phyloP scores from a whole-genome alignment of 2,329 filamentous ascomycete species.

The Ceratocystis albifundus region DNA sequence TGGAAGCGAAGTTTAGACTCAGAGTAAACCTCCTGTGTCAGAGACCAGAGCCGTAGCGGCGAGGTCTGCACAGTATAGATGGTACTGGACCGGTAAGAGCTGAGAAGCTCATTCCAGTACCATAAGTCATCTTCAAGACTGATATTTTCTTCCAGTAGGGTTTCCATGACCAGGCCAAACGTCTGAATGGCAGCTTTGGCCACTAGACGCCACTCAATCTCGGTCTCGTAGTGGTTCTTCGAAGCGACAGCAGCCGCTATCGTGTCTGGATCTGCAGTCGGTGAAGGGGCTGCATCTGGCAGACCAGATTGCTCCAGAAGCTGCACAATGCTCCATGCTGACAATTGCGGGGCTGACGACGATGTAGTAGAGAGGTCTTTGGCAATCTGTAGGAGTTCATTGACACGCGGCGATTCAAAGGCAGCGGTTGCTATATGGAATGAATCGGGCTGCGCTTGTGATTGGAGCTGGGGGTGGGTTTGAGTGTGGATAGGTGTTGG shows the following conservation, averaged over 20 bases:
- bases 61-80: constrained; percentile 81
- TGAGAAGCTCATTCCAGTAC: constrained; percentile 89
- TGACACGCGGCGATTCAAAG: constrained; percentile 43
- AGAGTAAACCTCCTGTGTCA: constrained; percentile 56
- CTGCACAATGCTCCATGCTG: constrained; percentile 45
- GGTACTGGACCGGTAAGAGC: constrained; percentile 64
- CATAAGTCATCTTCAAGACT: constrained; percentile 76
- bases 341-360: constrained; percentile 51
- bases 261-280: neutral
- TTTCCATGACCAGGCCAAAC: constrained; percentile 68
- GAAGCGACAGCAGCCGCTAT: constrained; percentile 23
- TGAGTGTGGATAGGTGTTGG: neutral
- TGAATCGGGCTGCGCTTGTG: neutral
- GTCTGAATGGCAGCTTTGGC: constrained; percentile 88
- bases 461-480: constrained; percentile 26
- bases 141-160: constrained; percentile 70
- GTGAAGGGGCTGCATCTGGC: constrained; percentile 29
- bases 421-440: constrained; percentile 31
- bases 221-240: constrained; percentile 51
- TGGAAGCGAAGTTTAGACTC: constrained; percentile 44
- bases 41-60: constrained; percentile 61
- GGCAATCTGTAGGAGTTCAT: constrained; percentile 55
- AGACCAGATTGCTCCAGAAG: constrained; percentile 53
- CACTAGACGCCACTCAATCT: constrained; percentile 81
- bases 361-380: constrained; percentile 60